Evolutionary conservation across 768 basidiomycete genomes (phyloP), one percentile per base, ranked within the genome.

Genomic region (Boletellus ananiceps): DNA sequence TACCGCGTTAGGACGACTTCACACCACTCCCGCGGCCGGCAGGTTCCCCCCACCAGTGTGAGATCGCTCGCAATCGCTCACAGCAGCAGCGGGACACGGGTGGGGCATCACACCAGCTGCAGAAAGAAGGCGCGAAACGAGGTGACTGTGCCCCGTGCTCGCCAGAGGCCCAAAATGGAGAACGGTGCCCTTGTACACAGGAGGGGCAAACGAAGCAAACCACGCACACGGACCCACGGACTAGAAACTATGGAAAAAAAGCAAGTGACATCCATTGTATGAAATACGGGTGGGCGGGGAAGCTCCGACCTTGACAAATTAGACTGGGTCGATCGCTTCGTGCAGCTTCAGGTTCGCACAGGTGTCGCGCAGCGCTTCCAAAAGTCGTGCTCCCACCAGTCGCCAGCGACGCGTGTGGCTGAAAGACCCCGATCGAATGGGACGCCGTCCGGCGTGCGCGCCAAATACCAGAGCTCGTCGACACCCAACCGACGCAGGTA

Each of bases 401-500:
- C 60, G 21, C 76, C 78, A 29, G 71, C 63, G 37, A 81, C 60
- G 57, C 68, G 74, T 40, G 72, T 69, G 40, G 83, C 59, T 4
- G 60, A 66, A 14, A 77, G 64, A 49, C 64, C 64, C 49, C 64
- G 64, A 54, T 59, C 53, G 34, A 64, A 65, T 27, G 53, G 36
- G 25, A n/a, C 65, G 62, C 16, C 55, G 1, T 68, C 62, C 1
- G 72, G 70, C 18, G 58, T 56, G 51, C 74, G 69, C 40, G 57
- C 50, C 46, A 91, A 67, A 67, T 73, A 78, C 84, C 84, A 89
- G 4, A 90, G 60, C 50, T 87, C 81, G 9, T 68, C 58, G 25
- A 96, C 75, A 4, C 78, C 80, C n/a, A 78, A 62, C 2, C 69
- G 69, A 40, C 71, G 69, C 25, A 93, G 71, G 67, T 97, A 98